Conservation (phyloP, 441 rosid species). For the Viola pubescens region DNA sequence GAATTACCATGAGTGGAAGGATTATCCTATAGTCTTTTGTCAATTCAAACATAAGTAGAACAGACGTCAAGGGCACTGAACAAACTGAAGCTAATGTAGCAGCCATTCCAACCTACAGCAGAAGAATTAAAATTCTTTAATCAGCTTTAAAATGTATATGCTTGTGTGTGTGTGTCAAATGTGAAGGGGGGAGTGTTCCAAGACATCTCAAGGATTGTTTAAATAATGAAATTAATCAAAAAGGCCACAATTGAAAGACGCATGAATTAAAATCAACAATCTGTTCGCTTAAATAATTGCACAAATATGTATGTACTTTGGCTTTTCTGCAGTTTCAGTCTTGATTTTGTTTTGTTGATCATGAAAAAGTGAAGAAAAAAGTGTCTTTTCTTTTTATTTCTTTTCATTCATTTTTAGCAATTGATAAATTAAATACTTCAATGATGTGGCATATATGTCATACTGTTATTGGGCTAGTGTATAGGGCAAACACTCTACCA, state of each 20-base stretch:
- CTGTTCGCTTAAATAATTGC: neutral
- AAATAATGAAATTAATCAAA: neutral
- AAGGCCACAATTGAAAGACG: neutral
- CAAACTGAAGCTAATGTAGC: slow-evolving; percentile 97
- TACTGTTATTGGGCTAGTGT: no score
- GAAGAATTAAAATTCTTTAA: slow-evolving; percentile 16
- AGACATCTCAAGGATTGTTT: no score
- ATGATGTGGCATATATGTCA: no score
- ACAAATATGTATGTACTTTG: neutral
- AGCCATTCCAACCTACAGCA: slow-evolving; percentile 93
- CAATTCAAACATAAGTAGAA: slow-evolving; percentile 81
- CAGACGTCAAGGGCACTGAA: slow-evolving; percentile 95
- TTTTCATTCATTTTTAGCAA: no score
- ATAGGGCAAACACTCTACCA: slow-evolving; percentile 40
- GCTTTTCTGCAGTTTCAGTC: no score
- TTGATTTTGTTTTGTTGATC: no score
- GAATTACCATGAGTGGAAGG: slow-evolving; percentile 87
- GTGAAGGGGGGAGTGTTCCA: no score
- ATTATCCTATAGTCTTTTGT: slow-evolving; percentile 91
- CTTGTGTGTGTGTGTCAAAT: no score
- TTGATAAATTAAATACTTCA: no score
- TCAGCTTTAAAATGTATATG: slow-evolving; percentile 1
- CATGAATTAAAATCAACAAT: slow-evolving; percentile 1
- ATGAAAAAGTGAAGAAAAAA: no score
- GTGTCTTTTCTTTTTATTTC: no score